A percentile compares a stretch with the other conserved stretches of the same genome.
Conservation (phyloP, 2,329 filamentous ascomycete genomes). For the Penicillium sp. region DNA sequence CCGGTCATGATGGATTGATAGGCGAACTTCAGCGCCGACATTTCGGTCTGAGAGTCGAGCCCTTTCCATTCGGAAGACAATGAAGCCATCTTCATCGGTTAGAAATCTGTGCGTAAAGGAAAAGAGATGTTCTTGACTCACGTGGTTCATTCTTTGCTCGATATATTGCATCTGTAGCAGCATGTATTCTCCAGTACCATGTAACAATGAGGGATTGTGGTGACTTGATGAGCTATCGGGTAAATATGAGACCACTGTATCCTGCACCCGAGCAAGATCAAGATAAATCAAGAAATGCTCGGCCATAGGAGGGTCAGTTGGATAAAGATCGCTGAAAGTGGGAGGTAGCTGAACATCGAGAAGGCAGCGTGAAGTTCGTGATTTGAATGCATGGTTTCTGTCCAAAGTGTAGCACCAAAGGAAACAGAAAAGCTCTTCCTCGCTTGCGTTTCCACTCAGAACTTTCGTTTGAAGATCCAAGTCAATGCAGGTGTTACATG, state of each 20-base stretch:
- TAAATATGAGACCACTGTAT: constrained; percentile 12
- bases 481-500: constrained; percentile 19
- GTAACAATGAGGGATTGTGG: not conserved
- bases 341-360: constrained; percentile 4
- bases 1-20: constrained; percentile 20
- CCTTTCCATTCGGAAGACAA: constrained; percentile 16
- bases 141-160: constrained; percentile 9
- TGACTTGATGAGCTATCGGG: not conserved
- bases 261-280: constrained; percentile 18
- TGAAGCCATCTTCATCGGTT: constrained; percentile 8
- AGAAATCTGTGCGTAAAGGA: not conserved
- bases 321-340: not conserved
- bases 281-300: constrained; percentile 18
- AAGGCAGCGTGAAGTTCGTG: constrained; percentile 7
- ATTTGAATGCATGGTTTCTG: constrained; percentile 21
- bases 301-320: not conserved
- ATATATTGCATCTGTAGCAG: constrained; percentile 14
- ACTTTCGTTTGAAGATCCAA: constrained; percentile 7
- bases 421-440: constrained; percentile 21
- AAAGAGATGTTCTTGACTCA: not conserved
- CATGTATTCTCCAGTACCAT: constrained; percentile 1
- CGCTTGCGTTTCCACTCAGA: not conserved
- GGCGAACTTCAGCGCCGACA: constrained; percentile 19
- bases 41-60: constrained; percentile 15
- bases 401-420: constrained; percentile 25